Evolutionary conservation across 495 filamentous ascomycete species (phyloP).

Genomic region (Thermothielavioides terrestris): DNA sequence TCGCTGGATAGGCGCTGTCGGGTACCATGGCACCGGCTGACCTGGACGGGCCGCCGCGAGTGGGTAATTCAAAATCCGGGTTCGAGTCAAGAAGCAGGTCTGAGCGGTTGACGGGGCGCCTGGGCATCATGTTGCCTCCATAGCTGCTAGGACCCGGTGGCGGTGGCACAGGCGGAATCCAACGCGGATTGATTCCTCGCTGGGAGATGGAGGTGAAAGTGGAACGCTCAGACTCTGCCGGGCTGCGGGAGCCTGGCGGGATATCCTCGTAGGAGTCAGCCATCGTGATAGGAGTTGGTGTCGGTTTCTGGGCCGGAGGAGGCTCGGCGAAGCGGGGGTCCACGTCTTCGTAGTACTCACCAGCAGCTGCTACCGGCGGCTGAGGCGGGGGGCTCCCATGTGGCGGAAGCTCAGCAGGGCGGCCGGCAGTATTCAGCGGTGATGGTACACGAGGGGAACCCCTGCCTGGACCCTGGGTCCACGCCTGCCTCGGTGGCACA

Average conservation of each 20-base stretch:
- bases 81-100: conserved; percentile 60
- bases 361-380: conserved; percentile 28
- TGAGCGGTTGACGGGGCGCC: conserved; percentile 39
- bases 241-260: conserved; percentile 59
- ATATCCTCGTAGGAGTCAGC: conserved; percentile 47
- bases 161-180: conserved; percentile 47
- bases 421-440: conserved; percentile 27
- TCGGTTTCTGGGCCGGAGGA: conserved; percentile 22
- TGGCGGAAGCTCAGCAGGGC: conserved; percentile 35
- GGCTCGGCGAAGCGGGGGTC: conserved; percentile 70
- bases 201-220: conserved; percentile 82
- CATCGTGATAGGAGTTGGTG: conserved; percentile 23
- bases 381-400: conserved; percentile 24
- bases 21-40: conserved; percentile 23
- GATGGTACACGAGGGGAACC: conserved; percentile 32
- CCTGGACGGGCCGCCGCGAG: conserved; percentile 21
- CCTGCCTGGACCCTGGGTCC: conserved; percentile 42
- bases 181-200: conserved; percentile 77
- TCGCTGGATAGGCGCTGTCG: conserved; percentile 29
- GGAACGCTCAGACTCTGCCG: conserved; percentile 65
- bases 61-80: conserved; percentile 63
- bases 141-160: conserved; percentile 25
- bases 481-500: conserved; percentile 54
- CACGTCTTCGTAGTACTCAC: conserved; percentile 85
- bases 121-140: conserved; percentile 12